A percentile compares a stretch with the other conserved stretches of the same genome.
phyloP scores from a whole-genome alignment of 2,329 filamentous ascomycete species.

The Magnaporthales sp. region DNA sequence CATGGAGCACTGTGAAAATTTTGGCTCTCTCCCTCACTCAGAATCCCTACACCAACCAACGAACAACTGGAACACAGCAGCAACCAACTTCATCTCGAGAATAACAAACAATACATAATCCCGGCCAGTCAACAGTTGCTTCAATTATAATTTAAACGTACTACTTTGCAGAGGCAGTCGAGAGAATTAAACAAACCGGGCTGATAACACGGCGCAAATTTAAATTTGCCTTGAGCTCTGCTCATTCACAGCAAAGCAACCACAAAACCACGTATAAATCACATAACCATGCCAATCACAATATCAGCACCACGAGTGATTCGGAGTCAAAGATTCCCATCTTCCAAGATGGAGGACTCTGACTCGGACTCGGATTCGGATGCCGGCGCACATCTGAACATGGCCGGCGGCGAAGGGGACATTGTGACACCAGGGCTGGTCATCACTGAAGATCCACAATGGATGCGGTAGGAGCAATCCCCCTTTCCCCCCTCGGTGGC shows the following conservation, averaged over 20 bases:
- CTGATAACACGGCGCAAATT: neutral
- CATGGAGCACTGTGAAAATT: neutral
- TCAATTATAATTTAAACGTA: neutral
- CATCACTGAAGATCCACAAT: slow-evolving; percentile 88
- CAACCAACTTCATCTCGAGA: neutral
- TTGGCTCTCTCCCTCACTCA: neutral
- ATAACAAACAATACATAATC: neutral
- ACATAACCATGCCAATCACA: slow-evolving; percentile 35
- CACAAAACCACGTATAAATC: neutral
- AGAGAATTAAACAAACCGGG: neutral
- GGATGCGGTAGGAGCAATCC: slow-evolving; percentile 62
- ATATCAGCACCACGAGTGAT: slow-evolving; percentile 30
- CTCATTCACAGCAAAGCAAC: neutral
- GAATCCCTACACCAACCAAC: neutral
- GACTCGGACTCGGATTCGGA: slow-evolving; percentile 33
- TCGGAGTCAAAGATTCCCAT: slow-evolving; percentile 1
- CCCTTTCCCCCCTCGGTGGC: neutral
- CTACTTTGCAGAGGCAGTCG: neutral
- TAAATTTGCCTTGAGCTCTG: neutral
- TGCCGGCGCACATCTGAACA: slow-evolving; percentile 30
- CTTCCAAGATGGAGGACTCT: slow-evolving; percentile 9
- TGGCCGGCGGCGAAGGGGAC: slow-evolving; percentile 34
- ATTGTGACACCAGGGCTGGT: slow-evolving; percentile 85
- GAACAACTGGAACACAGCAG: neutral
- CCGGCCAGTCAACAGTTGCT: neutral